Percentiles rank a stretch among this genome's conserved stretches.
Evolutionary conservation across 2,329 filamentous ascomycete species (phyloP).

Genomic region (Delphinella strobiligena): DNA sequence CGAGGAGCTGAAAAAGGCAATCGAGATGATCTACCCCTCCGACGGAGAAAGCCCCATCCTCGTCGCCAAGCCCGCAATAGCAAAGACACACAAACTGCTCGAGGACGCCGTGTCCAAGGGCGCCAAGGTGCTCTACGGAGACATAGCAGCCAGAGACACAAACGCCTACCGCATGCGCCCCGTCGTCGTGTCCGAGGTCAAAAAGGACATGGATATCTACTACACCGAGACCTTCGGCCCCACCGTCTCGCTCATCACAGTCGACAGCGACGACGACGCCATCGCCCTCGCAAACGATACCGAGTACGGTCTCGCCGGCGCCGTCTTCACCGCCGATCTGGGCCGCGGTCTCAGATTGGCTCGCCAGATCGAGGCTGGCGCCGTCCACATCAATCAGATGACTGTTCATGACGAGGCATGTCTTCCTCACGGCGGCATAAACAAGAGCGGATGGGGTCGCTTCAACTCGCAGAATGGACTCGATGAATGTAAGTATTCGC

Average conservation of each 20-base stretch:
- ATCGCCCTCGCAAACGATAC: slow-evolving; percentile 41
- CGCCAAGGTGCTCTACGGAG: slow-evolving; percentile 23
- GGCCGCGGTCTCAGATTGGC: slow-evolving; percentile 28
- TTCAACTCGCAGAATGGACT: slow-evolving; percentile 35
- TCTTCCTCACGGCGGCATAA: slow-evolving; percentile 38
- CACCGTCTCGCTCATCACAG: slow-evolving; percentile 7
- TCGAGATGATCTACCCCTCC: slow-evolving; percentile 32
- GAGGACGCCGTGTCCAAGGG: slow-evolving; percentile 46
- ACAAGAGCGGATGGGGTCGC: slow-evolving; percentile 37
- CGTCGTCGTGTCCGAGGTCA: slow-evolving; percentile 53
- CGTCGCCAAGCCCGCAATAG: slow-evolving; percentile 29
- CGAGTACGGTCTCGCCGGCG: slow-evolving; percentile 58
- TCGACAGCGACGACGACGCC: slow-evolving; percentile 13
- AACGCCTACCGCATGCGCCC: slow-evolving; percentile 38
- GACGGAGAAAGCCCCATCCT: slow-evolving; percentile 27
- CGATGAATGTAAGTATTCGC: too few species aligned
- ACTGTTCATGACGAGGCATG: slow-evolving; percentile 34
- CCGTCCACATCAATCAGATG: slow-evolving; percentile 37
- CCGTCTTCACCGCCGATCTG: slow-evolving; percentile 62
- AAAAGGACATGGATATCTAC: slow-evolving; percentile 58
- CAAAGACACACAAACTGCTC: slow-evolving; percentile 42
- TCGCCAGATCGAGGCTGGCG: slow-evolving; percentile 44
- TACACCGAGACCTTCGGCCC: slow-evolving; percentile 48
- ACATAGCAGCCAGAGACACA: slow-evolving; percentile 13
- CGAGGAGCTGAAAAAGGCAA: slow-evolving; percentile 31